Percentiles rank a stretch among this genome's conserved stretches.
phyloP scores from a whole-genome alignment of 73 alveolate species.

The Breviolum minutum region DNA sequence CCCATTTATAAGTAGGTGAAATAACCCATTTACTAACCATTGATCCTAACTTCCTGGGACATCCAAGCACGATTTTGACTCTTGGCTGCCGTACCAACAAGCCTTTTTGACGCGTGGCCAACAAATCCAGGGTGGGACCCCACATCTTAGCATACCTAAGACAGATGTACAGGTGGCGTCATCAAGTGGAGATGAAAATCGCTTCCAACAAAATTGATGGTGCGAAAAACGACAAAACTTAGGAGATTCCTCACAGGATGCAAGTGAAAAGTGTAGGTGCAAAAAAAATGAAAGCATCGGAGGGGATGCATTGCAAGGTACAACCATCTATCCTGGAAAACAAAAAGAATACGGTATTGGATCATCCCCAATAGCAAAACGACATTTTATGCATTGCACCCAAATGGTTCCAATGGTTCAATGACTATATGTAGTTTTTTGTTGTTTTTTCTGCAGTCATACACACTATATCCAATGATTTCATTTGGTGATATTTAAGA shows the following conservation, averaged over 20 bases:
- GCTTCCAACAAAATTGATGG: too few relatives aligned
- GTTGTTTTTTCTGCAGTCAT: background rate
- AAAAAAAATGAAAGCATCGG: too few relatives aligned
- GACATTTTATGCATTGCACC: too few relatives aligned
- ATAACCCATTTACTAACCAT: too few relatives aligned
- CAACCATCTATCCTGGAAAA: too few relatives aligned
- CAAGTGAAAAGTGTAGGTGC: background rate
- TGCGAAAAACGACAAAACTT: background rate
- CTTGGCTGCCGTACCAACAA: constrained; percentile 1
- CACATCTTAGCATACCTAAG: constrained; percentile 39
- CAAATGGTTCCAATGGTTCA: background rate
- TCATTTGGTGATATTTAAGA: too few relatives aligned
- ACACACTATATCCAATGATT: too few relatives aligned
- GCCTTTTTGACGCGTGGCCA: constrained; percentile 9
- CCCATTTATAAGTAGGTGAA: too few relatives aligned
- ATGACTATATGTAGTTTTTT: background rate
- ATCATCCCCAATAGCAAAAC: background rate
- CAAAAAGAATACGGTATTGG: too few relatives aligned
- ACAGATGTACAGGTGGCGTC: background rate
- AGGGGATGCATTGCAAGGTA: too few relatives aligned
- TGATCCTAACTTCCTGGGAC: too few relatives aligned
- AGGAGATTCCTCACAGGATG: background rate
- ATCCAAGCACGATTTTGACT: background rate
- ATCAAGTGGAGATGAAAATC: too few relatives aligned
- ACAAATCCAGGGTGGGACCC: constrained; percentile 30